Evolutionary conservation across 257 asterid genomes (phyloP).

Genomic region (Ajuga chamaepitys): DNA sequence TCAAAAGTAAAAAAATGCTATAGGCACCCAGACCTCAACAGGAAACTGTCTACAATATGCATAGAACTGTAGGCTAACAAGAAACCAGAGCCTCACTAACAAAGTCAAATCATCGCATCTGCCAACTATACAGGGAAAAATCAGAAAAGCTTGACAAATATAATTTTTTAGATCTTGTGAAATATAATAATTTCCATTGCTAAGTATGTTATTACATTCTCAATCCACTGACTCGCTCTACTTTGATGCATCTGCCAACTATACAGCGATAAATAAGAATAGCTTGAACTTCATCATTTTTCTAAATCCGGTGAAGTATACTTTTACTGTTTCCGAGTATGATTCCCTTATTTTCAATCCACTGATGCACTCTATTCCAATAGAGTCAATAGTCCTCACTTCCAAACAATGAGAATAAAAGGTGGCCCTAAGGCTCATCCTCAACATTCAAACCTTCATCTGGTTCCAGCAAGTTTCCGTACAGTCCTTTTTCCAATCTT

Average conservation of each 20-base stretch:
- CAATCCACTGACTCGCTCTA: neutral
- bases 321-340: too few relatives aligned
- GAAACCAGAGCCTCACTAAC: neutral
- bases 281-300: too few relatives aligned
- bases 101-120: neutral
- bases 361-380: neutral
- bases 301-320: too few relatives aligned
- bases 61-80: neutral
- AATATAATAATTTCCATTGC: neutral
- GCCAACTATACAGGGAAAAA: neutral
- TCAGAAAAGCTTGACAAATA: neutral
- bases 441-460: conserved; percentile 1
- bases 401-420: conserved; percentile 4
- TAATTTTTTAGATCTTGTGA: neutral
- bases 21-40: neutral
- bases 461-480: neutral
- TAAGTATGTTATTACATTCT: neutral
- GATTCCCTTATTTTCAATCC: neutral
- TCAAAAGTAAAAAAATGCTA: neutral
- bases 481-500: neutral
- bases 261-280: too few relatives aligned
- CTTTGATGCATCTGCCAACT: too few relatives aligned
- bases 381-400: neutral
- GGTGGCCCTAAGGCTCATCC: neutral
- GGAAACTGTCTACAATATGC: neutral